Evolutionary conservation across 331 rosid genomes (phyloP).

Genomic region (Acacia pycnantha): DNA sequence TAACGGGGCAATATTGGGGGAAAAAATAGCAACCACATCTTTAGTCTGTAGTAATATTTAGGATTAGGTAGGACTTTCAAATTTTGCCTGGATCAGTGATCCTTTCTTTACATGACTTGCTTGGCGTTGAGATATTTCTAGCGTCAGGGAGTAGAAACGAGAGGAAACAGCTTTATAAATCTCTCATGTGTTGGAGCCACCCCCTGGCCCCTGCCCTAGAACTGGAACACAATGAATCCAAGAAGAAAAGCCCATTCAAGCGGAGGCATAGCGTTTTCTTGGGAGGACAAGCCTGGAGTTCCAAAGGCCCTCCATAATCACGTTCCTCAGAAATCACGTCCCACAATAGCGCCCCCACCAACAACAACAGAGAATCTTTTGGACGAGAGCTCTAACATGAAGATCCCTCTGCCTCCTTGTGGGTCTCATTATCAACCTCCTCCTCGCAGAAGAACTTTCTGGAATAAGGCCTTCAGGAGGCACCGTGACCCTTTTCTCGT

Average conservation of each 20-base stretch:
- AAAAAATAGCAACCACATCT: too few species aligned
- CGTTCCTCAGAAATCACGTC: slow-evolving; percentile 13
- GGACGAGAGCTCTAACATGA: background rate
- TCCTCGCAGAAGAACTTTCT: slow-evolving; percentile 51
- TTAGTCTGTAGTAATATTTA: too few species aligned
- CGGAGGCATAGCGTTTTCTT: slow-evolving; percentile 74
- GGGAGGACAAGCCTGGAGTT: slow-evolving; percentile 78
- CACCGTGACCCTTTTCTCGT: slow-evolving; percentile 81
- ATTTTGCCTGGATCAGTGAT: too few species aligned
- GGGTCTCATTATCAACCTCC: slow-evolving; percentile 31
- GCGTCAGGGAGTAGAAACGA: slow-evolving; percentile 38
- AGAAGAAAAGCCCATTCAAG: slow-evolving; percentile 51
- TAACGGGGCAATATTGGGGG: too few species aligned
- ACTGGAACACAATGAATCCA: slow-evolving; percentile 44
- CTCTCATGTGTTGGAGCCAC: background rate
- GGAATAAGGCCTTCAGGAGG: slow-evolving; percentile 41
- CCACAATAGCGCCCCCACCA: background rate
- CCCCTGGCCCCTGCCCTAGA: background rate
- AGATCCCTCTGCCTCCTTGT: slow-evolving; percentile 82
- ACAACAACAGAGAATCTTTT: background rate
- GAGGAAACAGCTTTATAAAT: slow-evolving; percentile 35
- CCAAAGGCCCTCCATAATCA: slow-evolving; percentile 35
- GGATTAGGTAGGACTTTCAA: too few species aligned
- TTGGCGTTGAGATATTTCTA: slow-evolving; percentile 38
- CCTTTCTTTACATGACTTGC: too few species aligned